phyloP scores from a whole-genome alignment of 169 alveolate species.

The Amoebophrya sp. region DNA sequence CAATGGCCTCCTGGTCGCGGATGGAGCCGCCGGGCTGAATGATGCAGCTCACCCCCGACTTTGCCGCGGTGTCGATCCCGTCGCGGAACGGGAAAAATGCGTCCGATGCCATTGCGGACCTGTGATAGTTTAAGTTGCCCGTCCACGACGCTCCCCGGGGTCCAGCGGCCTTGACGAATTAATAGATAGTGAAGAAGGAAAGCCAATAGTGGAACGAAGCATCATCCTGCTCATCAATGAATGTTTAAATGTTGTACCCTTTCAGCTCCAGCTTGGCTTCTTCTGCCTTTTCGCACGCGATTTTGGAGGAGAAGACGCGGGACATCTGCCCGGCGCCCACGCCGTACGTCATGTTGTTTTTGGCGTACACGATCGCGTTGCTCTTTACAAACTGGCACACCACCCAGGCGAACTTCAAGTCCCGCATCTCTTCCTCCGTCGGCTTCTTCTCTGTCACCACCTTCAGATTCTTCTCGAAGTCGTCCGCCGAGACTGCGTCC shows the following conservation, averaged over 20 bases:
- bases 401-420: not conserved
- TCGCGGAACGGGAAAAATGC: conserved; percentile 36
- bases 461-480: not conserved
- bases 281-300: not conserved
- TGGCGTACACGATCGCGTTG: conserved; percentile 9
- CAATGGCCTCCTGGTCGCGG: conserved; percentile 15
- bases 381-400: not conserved
- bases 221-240: no score
- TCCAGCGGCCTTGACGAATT: no score
- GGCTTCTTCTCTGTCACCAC: not conserved
- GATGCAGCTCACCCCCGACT: conserved; percentile 14
- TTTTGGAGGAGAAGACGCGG: not conserved
- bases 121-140: no score
- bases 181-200: not conserved
- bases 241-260: not conserved
- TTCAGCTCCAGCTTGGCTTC: not conserved
- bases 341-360: conserved; percentile 12
- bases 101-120: conserved; percentile 15
- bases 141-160: no score
- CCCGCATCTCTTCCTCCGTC: not conserved
- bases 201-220: no score
- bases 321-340: conserved; percentile 32
- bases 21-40: conserved; percentile 28
- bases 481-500: not conserved
- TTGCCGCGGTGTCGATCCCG: conserved; percentile 4